Conservation (phyloP, 495 filamentous ascomycete species). For the Talaromyces trachyspermus region DNA sequence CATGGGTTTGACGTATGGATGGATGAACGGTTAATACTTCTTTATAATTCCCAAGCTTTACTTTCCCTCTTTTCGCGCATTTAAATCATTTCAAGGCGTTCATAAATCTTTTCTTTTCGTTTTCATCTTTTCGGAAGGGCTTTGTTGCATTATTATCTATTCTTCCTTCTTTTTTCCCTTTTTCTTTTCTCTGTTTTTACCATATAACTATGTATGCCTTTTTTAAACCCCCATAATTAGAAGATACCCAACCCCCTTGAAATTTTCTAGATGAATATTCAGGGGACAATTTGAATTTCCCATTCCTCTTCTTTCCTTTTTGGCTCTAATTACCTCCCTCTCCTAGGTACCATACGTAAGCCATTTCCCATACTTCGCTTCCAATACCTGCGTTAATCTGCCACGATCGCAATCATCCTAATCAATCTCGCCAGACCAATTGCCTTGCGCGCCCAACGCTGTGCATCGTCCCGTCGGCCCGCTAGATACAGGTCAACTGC, state of each 20-base stretch:
- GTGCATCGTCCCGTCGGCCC: conserved; percentile 47
- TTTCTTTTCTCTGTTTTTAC: conserved; percentile 9
- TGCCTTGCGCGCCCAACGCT: conserved; percentile 59
- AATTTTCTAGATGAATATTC: neutral
- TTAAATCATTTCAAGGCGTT: neutral
- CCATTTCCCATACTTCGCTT: conserved; percentile 32
- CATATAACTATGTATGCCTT: conserved; percentile 8
- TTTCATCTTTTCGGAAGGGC: conserved; percentile 4
- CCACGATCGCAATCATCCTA: conserved; percentile 33
- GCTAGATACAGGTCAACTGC: conserved; percentile 63
- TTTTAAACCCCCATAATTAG: conserved; percentile 7
- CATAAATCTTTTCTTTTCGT: neutral
- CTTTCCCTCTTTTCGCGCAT: neutral
- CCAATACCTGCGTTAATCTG: conserved; percentile 42
- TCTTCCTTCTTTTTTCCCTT: conserved; percentile 3
- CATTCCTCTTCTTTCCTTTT: neutral
- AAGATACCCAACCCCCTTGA: conserved; percentile 5
- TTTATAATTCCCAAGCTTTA: neutral
- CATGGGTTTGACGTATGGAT: too few species aligned
- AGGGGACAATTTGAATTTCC: neutral
- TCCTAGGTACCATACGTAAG: neutral
- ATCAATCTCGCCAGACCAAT: conserved; percentile 53
- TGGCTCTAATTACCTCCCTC: too few species aligned
- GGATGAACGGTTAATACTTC: too few species aligned
- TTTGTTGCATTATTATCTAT: neutral